Percentiles rank a stretch among this genome's conserved stretches.
Evolutionary conservation across 2,329 filamentous ascomycete genomes (phyloP).

Genomic region (Emericellopsis cladophorae): DNA sequence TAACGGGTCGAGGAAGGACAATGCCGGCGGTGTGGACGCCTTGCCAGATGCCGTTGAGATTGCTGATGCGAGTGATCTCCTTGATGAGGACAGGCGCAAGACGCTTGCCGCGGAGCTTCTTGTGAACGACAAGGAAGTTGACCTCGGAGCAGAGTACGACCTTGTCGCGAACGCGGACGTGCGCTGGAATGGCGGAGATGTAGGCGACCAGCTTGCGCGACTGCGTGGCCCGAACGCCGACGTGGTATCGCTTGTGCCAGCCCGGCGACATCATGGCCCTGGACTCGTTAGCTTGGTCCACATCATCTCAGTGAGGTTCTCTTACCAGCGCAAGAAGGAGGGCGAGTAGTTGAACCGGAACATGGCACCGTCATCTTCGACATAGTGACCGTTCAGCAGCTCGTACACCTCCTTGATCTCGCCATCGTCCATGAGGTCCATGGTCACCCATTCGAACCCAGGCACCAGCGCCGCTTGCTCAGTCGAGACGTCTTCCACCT

Average conservation of each 20-base stretch:
- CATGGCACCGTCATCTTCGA: slow-evolving; percentile 93
- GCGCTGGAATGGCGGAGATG: slow-evolving; percentile 85
- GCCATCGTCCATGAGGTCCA: slow-evolving; percentile 68
- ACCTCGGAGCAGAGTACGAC: slow-evolving; percentile 75
- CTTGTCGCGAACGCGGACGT: slow-evolving; percentile 67
- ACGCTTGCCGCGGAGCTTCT: slow-evolving; percentile 89
- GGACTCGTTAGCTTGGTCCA: not conserved
- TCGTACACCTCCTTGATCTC: slow-evolving; percentile 87
- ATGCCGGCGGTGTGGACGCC: slow-evolving; percentile 92
- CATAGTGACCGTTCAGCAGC: slow-evolving; percentile 84
- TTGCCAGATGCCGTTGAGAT: slow-evolving; percentile 78
- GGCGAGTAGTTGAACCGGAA: slow-evolving; percentile 95
- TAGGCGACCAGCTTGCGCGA: slow-evolving; percentile 87
- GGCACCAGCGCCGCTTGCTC: slow-evolving; percentile 62
- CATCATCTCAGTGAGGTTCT: not conserved
- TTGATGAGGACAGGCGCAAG: slow-evolving; percentile 92
- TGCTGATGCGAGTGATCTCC: slow-evolving; percentile 88
- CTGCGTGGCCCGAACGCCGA: slow-evolving; percentile 75
- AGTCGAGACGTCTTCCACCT: slow-evolving; percentile 65
- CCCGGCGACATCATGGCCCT: slow-evolving; percentile 92
- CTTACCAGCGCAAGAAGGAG: slow-evolving; percentile 78
- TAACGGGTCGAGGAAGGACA: slow-evolving; percentile 81
- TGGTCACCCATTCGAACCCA: slow-evolving; percentile 88
- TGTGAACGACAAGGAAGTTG: slow-evolving; percentile 97
- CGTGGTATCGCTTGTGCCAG: slow-evolving; percentile 90